Percentiles rank a stretch among this genome's conserved stretches.
Evolutionary conservation across 2,329 filamentous ascomycete species (phyloP).

Genomic region (Monosporascus sp.): DNA sequence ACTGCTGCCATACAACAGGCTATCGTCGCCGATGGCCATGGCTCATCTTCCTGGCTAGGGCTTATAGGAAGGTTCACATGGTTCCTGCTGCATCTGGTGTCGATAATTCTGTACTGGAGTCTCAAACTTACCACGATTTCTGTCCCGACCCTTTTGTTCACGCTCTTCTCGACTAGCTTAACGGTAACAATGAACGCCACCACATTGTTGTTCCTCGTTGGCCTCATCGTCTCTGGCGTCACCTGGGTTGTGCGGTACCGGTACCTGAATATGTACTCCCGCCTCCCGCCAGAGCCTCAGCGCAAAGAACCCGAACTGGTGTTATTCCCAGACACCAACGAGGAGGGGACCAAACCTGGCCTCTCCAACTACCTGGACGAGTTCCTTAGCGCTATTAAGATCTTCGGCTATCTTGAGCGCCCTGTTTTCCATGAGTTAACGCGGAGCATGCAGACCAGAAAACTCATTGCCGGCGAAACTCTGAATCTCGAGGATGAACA

Average conservation of each 20-base stretch:
- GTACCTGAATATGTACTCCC: slow-evolving; percentile 94
- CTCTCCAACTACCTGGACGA: slow-evolving; percentile 96
- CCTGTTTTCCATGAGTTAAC: slow-evolving; percentile 98
- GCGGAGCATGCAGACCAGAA: slow-evolving; percentile 94
- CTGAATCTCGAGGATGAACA: slow-evolving; percentile 95
- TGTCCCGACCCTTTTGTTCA: slow-evolving; percentile 79
- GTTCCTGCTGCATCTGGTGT: slow-evolving; percentile 48
- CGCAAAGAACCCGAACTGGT: slow-evolving; percentile 94
- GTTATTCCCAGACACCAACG: slow-evolving; percentile 87
- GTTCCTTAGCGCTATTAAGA: slow-evolving; percentile 96
- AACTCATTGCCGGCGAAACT: slow-evolving; percentile 93
- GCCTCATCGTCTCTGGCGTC: slow-evolving; percentile 72
- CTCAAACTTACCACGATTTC: slow-evolving; percentile 85
- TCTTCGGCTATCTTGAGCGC: slow-evolving; percentile 93
- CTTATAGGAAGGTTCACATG: slow-evolving; percentile 51
- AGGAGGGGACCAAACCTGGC: slow-evolving; percentile 83
- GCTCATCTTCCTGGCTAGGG: slow-evolving; percentile 49
- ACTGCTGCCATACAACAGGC: slow-evolving; percentile 17
- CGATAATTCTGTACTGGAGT: slow-evolving; percentile 66
- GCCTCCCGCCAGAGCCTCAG: slow-evolving; percentile 88
- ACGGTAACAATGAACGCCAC: slow-evolving; percentile 99
- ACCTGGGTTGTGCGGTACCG: slow-evolving; percentile 95
- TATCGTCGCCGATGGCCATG: slow-evolving; percentile 16
- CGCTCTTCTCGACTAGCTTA: slow-evolving; percentile 56
- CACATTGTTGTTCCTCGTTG: slow-evolving; percentile 81